These are phyloP conservation scores for Emericellopsis terricola DNA, from an alignment of 495 filamentous ascomycete species.

Conservation along the genomic window DNA sequence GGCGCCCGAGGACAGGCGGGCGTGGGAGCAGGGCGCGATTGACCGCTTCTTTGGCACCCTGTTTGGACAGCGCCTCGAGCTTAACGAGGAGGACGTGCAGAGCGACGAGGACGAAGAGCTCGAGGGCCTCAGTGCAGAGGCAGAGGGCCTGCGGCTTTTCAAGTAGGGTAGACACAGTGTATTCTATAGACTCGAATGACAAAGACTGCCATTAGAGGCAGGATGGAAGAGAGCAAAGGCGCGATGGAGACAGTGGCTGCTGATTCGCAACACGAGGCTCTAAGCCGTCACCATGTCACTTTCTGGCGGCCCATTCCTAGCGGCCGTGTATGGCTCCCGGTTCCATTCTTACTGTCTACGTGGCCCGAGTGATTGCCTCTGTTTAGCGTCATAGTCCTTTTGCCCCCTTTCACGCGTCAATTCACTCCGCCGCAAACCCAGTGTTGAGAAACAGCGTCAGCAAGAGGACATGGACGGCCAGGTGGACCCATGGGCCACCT, in stretches of 20 bases:
- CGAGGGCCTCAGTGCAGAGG: constrained; percentile 37
- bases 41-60: constrained; percentile 80
- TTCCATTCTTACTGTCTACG: background rate
- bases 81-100: constrained; percentile 50
- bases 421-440: too few species aligned
- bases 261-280: too few species aligned
- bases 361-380: too few species aligned
- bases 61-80: constrained; percentile 57
- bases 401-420: too few species aligned
- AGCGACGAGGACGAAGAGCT: constrained; percentile 33
- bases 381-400: too few species aligned
- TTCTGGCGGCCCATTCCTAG: background rate
- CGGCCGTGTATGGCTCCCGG: too few species aligned
- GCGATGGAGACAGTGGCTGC: too few species aligned
- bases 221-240: background rate
- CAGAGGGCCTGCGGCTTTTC: constrained; percentile 62
- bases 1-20: constrained; percentile 68
- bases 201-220: background rate
- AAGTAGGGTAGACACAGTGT: constrained; percentile 9
- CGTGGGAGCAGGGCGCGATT: constrained; percentile 60
- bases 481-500: too few species aligned
- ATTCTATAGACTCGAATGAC: background rate
- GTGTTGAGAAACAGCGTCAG: too few species aligned
- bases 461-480: too few species aligned
- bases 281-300: background rate